Percentiles rank a stretch among this genome's conserved stretches.
Evolutionary conservation across 1,284 basidiomycete species (phyloP).

Genomic region (Irpex sp.): DNA sequence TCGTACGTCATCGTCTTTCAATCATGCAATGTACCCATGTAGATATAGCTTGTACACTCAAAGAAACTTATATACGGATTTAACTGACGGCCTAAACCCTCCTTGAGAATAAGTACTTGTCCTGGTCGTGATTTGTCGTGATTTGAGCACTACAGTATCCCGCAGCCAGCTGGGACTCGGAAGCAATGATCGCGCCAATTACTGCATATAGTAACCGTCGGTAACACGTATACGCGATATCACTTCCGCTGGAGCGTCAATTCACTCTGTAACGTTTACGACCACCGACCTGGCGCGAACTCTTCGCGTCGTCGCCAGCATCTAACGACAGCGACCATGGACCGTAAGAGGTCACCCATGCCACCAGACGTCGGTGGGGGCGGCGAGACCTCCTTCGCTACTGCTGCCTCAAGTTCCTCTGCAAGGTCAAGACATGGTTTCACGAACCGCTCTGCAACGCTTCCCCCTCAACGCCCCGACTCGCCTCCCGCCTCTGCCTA

Average conservation of each 20-base stretch:
- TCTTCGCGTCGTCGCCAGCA: not conserved
- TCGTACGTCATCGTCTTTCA: not conserved
- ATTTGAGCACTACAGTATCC: not conserved
- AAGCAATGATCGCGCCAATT: not conserved
- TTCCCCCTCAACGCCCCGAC: constrained; percentile 29
- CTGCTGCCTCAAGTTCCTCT: constrained; percentile 11
- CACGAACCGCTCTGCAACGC: constrained; percentile 6
- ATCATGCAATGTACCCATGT: not conserved
- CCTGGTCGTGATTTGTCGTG: too few species aligned
- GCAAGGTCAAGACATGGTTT: constrained; percentile 9
- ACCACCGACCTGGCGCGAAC: not conserved
- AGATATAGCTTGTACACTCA: not conserved
- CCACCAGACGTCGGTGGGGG: not conserved
- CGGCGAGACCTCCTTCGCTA: constrained; percentile 6
- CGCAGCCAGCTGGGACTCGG: too few species aligned
- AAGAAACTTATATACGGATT: not conserved
- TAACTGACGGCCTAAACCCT: not conserved
- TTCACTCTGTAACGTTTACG: not conserved
- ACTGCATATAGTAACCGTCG: not conserved
- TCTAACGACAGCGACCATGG: not conserved
- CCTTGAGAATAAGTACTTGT: not conserved
- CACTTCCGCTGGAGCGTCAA: not conserved
- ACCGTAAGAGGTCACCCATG: constrained; percentile 7
- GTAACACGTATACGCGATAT: not conserved
- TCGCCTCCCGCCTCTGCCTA: constrained; percentile 77